Evolutionary conservation across 345 rosid species (phyloP).

Genomic region (Eucalyptus erythrocorys): DNA sequence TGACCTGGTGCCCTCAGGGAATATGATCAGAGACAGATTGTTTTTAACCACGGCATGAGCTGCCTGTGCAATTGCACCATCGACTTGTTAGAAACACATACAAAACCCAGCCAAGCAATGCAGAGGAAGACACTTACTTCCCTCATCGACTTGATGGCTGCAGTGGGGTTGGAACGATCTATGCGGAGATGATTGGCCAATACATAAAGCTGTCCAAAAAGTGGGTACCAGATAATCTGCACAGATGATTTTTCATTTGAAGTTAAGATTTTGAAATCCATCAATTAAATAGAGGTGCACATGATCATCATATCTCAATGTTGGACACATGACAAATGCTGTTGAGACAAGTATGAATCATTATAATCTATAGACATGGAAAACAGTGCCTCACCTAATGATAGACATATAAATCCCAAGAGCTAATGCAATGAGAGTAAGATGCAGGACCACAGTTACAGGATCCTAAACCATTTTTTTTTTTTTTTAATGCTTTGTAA

Average conservation of each 20-base stretch:
- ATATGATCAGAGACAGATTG: slow-evolving; percentile 34
- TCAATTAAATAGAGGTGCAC: background rate
- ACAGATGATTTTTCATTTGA: background rate
- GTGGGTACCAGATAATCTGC: slow-evolving; percentile 49
- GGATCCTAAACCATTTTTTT: background rate
- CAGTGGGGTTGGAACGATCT: slow-evolving; percentile 34
- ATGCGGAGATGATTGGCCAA: slow-evolving; percentile 41
- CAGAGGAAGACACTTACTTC: slow-evolving; percentile 4
- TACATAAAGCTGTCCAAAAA: slow-evolving; percentile 43
- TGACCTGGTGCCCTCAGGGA: slow-evolving; percentile 59
- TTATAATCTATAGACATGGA: background rate
- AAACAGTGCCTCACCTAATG: background rate
- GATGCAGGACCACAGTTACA: background rate
- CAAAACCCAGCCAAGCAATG: background rate
- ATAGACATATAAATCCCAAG: background rate
- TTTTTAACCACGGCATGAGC: slow-evolving; percentile 14
- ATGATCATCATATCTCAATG: background rate
- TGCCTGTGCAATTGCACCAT: slow-evolving; percentile 4
- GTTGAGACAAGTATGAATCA: background rate
- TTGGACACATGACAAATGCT: background rate
- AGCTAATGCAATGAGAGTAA: background rate
- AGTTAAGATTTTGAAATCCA: background rate
- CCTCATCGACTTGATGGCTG: slow-evolving; percentile 42
- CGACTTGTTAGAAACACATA: background rate
- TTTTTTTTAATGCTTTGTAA: background rate